These are phyloP conservation scores for Tricholoma furcatifolium DNA, from an alignment of 768 basidiomycete species.

Conservation along the genomic window DNA sequence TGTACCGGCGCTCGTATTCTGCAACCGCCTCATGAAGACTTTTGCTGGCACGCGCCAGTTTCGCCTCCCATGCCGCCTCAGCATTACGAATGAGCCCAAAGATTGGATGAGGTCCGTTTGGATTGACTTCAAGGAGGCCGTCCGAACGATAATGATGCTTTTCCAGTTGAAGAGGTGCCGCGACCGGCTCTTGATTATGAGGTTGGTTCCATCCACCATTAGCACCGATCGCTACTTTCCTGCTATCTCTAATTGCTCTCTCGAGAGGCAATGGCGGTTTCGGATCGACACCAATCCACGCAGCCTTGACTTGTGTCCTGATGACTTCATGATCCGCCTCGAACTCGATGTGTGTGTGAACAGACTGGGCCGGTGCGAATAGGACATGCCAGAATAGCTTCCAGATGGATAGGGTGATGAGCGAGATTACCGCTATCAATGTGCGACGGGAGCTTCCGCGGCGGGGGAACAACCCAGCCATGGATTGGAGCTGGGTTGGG, in stretches of 20 bases:
- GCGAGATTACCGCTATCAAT: too few species aligned
- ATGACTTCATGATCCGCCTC: not conserved
- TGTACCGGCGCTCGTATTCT: conserved; percentile 78
- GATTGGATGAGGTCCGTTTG: conserved; percentile 66
- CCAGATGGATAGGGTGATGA: too few species aligned
- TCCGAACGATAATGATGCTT: conserved; percentile 34
- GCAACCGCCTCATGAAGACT: conserved; percentile 72
- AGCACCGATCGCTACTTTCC: not conserved
- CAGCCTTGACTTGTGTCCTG: not conserved
- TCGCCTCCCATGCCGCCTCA: conserved; percentile 61
- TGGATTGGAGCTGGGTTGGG: too few species aligned
- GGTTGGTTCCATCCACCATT: conserved; percentile 32
- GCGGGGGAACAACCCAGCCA: too few species aligned
- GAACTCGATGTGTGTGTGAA: not conserved
- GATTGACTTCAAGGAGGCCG: conserved; percentile 41
- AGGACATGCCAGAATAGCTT: too few species aligned
- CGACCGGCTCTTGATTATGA: conserved; percentile 38
- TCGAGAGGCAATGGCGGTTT: not conserved
- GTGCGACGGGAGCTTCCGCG: too few species aligned
- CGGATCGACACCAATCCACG: not conserved
- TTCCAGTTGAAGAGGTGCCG: conserved; percentile 13
- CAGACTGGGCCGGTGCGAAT: too few species aligned
- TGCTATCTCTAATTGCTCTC: not conserved
- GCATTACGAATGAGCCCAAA: conserved; percentile 72
- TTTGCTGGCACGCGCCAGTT: conserved; percentile 66